Evolutionary conservation across 768 basidiomycete species (phyloP), one percentile per base, ranked within the genome.

Genomic region (Boletus sp.): DNA sequence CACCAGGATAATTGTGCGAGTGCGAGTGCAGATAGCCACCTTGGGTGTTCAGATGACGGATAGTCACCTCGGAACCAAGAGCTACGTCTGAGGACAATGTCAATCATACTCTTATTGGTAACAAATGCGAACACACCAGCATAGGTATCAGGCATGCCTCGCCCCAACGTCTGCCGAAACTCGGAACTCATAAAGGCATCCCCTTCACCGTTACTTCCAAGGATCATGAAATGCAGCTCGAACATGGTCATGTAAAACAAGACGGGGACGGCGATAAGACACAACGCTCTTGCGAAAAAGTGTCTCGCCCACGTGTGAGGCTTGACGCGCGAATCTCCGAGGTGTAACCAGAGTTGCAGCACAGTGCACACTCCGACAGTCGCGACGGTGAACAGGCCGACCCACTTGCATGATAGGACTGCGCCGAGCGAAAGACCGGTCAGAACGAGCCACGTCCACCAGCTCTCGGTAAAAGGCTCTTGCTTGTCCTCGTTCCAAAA

Each of bases 171-270:
- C 68, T 98, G 96, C 74, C 98, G 95, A 77, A 99, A 99, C 70
- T 94, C 95, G 3, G 94, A 92, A 75, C 92, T 96, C 97, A 99
- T 99, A 74, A 99, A 99, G 1, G 95, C 94, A 70, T 98, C 97
- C 0, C 97, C 97, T 51, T 98, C 96, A 33, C 97, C 97, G 2
- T 91, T 90, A 72, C 89, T 90, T 66, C 85, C 83, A 30, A 99
- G 78, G 62, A 99, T 82, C 67, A 87, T 67, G 75, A 98, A 98
- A 71, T 99, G 97, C 51, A 99, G 86, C 73, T 89, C 82, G 78
- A 99, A 99, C 91, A 97, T 97, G 68, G 77, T 71, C 92, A 98
- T 94, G 77, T 99, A 99, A 71, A 99, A 95, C 37, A 88, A 40
- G 33, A 88, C 68, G 4, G 97, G 96, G 4, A 99, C 70, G 33